Conservation (phyloP, 805 yeast species). For the Kuraishia cidri region DNA sequence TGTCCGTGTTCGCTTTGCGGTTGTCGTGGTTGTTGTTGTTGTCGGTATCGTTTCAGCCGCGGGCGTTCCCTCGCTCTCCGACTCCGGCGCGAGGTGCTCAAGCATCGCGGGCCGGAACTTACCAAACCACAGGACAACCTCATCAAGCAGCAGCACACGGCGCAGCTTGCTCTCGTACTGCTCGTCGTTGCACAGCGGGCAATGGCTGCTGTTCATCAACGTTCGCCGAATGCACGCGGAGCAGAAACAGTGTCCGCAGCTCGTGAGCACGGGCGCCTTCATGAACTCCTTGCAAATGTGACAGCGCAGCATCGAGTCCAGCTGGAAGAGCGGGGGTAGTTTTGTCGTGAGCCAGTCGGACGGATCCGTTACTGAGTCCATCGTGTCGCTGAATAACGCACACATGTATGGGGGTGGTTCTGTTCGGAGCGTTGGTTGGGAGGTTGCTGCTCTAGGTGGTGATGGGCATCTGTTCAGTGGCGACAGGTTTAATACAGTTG, state of each 20-base stretch:
- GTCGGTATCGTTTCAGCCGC: too few species aligned
- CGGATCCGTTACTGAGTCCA: conserved; percentile 54
- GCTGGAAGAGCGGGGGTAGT: conserved; percentile 44
- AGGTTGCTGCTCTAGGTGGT: too few species aligned
- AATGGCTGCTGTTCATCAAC: conserved; percentile 45
- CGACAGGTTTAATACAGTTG: too few species aligned
- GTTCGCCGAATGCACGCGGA: conserved; percentile 76
- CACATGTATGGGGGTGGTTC: too few species aligned
- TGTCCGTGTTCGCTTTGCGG: neutral
- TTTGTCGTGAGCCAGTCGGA: conserved; percentile 55
- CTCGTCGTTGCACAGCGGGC: conserved; percentile 74
- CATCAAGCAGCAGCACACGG: conserved; percentile 65
- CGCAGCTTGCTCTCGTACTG: conserved; percentile 62
- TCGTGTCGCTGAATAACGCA: too few species aligned
- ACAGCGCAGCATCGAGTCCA: conserved; percentile 73
- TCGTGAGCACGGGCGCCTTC: conserved; percentile 71
- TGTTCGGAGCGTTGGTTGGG: too few species aligned
- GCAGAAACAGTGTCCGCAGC: conserved; percentile 87
- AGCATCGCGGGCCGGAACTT: conserved; percentile 30
- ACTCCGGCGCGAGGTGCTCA: conserved; percentile 7
- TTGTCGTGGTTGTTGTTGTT: conserved; percentile 1
- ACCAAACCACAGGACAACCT: conserved; percentile 46
- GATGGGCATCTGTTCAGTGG: too few species aligned
- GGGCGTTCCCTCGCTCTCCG: too few species aligned
- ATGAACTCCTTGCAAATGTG: conserved; percentile 83